Evolutionary conservation across 1,284 basidiomycete genomes (phyloP), one percentile per base, ranked within the genome.

Genomic region (Ceratobasidium sp.): DNA sequence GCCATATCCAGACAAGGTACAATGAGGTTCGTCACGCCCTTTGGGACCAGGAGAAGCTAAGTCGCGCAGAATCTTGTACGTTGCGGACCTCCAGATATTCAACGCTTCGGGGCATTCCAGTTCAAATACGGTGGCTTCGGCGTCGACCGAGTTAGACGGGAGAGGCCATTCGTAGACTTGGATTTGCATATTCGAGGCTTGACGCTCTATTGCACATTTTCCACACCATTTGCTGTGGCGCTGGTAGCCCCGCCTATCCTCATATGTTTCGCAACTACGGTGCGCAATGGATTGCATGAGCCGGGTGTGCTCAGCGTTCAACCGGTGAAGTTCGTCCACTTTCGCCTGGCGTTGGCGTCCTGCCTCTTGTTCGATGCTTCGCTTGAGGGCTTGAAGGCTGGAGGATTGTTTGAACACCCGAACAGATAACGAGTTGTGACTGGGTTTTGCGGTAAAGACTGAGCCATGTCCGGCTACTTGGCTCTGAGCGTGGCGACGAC

Each of bases 81-180:
- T 89, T 3, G 80, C 82, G 1, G 81, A 81, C 17, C 90, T 83
- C 90, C 89, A 90, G 48, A 84, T 82, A 3, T 82, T 79, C 77
- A 89, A 87, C 0, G 80, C 78, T 0, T 77, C 38, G 0, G 90
- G 90, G 59, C 84, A 84, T 3, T 80, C 69, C 1, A 89, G 78
- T 73, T 90, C 89, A 65, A 91, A 90, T 0, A 90, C 82, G 0
- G 85, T 83, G 0, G 78, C 79, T 67, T 84, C 81, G 0, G 84
- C 84, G 0, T 74, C 40, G 0, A 82, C 52, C 2, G 40, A 1
- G 10, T 82, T 62, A 0, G 77, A 46, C 0, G 89, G 88, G 44
- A 90, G 80, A 0, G 89, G 89, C 89, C 88, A 89, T 68, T 90
- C 89, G 61, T 88, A 82, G 3, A 87, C 80, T 0, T 57, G 2